Base-by-base conservation (phyloP, 2,329 filamentous ascomycete species). In the Fusarium graminum region DNA sequence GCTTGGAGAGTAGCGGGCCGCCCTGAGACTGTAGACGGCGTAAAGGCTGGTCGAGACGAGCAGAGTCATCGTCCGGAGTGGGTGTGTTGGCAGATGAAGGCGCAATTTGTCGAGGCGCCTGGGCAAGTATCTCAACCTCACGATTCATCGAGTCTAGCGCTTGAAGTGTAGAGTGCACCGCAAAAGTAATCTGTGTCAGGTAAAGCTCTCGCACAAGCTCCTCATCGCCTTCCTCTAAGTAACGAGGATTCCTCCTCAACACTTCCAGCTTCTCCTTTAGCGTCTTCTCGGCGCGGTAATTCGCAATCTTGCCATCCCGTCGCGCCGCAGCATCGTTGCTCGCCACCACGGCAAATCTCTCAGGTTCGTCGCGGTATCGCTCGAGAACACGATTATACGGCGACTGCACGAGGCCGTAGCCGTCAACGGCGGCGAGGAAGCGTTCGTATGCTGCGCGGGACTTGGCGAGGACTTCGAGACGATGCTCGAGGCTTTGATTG, bases 61-160 rank as follows among this genome's bases (percentile, higher is more conserved):
- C 90, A 7, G 88, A 90, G 28, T 79, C 82, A 50, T 87, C 83
- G 14, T 80, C 74, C 16, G 73, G 62, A 12, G 43, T 85, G 68
- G 80, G 82, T 74, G 72, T 85, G 68, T 80, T 81, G 75, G 73
- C 71, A 66, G 81, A 65, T 68, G 86, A 80, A 61, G 79, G 74
- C 65, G 86, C 80, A 56, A 79, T 76, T 29, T 77, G 85, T 72
- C 76, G 83, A 51, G 91, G 92, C 36, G 92, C 92, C 70, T 90
- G 85, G 2, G 90, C 88, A 16, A 99, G 83, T 68, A 99, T 91
- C 59, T 94, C 88, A 56, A 93, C 78, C 79, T 99, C 95, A 70
- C 92, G 90, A 39, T 91, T 92, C 58, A 97, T 84, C 17, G 92
- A 88, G 77, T 98, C 95, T n/a, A 99, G 85, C 1, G 89, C 86